Evolutionary conservation across 805 yeast species (phyloP).

Genomic region (Sugiyamaella chiloensis): DNA sequence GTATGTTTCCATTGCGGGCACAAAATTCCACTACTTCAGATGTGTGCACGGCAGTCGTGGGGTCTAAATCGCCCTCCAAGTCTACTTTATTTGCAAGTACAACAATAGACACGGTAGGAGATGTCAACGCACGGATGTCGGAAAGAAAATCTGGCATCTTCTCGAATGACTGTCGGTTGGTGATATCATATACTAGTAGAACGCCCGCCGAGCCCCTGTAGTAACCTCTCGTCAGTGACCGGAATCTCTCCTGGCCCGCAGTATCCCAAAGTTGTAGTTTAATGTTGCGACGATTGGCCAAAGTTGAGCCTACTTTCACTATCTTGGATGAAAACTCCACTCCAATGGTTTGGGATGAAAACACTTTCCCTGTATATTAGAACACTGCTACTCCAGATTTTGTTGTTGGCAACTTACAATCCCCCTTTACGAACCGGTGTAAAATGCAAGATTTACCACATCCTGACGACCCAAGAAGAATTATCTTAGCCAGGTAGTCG

Average conservation of each 20-base stretch:
- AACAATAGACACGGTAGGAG: slow-evolving; percentile 86
- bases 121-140: slow-evolving; percentile 87
- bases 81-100: slow-evolving; percentile 91
- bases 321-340: slow-evolving; percentile 40
- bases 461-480: slow-evolving; percentile 46
- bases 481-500: slow-evolving; percentile 39
- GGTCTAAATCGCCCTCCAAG: slow-evolving; percentile 44
- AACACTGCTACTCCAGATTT: no score
- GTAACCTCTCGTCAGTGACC: slow-evolving; percentile 91
- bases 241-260: slow-evolving; percentile 93
- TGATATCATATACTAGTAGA: slow-evolving; percentile 81
- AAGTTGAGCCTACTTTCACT: slow-evolving; percentile 32
- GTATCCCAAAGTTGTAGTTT: slow-evolving; percentile 76
- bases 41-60: slow-evolving; percentile 31
- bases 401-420: slow-evolving; percentile 33
- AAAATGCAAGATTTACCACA: slow-evolving; percentile 46
- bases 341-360: slow-evolving; percentile 38
- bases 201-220: slow-evolving; percentile 97
- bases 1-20: slow-evolving; percentile 34
- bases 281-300: neutral
- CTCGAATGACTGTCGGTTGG: slow-evolving; percentile 81
- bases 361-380: slow-evolving; percentile 29
- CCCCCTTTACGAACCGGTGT: slow-evolving; percentile 39
- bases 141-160: slow-evolving; percentile 84
- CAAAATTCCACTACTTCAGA: slow-evolving; percentile 38